These are phyloP conservation scores for Penicillium concentricum DNA, from an alignment of 2,329 filamentous ascomycete species.

Conservation along the genomic window DNA sequence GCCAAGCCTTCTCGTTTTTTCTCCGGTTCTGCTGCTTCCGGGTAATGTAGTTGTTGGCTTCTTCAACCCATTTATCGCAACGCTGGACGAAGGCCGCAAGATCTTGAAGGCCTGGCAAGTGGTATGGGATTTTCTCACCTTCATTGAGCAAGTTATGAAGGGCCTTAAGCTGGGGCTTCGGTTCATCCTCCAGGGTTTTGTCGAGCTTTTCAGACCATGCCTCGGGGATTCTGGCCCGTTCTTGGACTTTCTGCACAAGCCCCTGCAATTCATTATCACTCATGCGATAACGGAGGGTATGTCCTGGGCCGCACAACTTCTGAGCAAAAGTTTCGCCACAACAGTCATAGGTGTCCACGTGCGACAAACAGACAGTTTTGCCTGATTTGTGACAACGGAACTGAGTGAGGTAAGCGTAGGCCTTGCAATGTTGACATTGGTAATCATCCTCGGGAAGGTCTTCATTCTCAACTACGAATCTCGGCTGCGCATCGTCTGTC, in stretches of 20 bases:
- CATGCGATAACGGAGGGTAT: constrained; percentile 75
- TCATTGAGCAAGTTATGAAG: constrained; percentile 82
- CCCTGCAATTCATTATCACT: constrained; percentile 67
- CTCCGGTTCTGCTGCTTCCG: constrained; percentile 96
- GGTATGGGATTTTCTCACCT: constrained; percentile 93
- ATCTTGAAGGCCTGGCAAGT: constrained; percentile 75
- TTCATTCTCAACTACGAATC: constrained; percentile 65
- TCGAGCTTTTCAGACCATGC: constrained; percentile 89
- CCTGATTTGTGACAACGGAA: constrained; percentile 80
- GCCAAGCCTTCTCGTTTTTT: constrained; percentile 88
- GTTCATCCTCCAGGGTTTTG: constrained; percentile 76
- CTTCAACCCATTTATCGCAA: constrained; percentile 97
- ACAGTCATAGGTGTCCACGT: constrained; percentile 78
- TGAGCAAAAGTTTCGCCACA: constrained; percentile 68
- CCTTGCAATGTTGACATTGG: constrained; percentile 88
- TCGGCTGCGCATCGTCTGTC: constrained; percentile 55
- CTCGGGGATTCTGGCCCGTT: constrained; percentile 83
- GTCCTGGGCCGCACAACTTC: constrained; percentile 67
- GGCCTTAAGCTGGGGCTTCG: constrained; percentile 79
- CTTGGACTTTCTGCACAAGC: constrained; percentile 72
- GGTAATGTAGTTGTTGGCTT: constrained; percentile 92
- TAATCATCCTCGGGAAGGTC: constrained; percentile 89
- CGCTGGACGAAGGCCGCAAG: constrained; percentile 89
- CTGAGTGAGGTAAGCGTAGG: constrained; percentile 85
- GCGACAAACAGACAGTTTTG: constrained; percentile 78